Percentiles rank a stretch among this genome's conserved stretches.
phyloP scores from a whole-genome alignment of 495 filamentous ascomycete genomes.

The Aspergillus sclerotiicarbonarius region DNA sequence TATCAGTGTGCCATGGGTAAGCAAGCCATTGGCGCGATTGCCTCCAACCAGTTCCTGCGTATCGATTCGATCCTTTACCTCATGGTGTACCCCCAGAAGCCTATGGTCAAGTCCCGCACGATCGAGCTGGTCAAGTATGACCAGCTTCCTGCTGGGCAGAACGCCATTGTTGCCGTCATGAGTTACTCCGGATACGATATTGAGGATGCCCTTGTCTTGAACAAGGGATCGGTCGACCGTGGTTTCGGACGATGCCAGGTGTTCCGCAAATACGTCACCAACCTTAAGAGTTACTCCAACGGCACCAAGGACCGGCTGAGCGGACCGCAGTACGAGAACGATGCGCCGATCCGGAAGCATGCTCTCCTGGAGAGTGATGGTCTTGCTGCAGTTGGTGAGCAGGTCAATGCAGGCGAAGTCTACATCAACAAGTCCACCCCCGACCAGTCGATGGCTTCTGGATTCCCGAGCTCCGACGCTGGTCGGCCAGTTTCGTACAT shows the following conservation, averaged over 20 bases:
- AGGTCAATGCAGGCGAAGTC: conserved; percentile 69
- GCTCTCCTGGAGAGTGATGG: conserved; percentile 74
- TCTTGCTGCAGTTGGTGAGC: conserved; percentile 75
- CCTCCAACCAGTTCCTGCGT: conserved; percentile 92
- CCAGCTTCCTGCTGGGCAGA: conserved; percentile 94
- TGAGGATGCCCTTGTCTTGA: conserved; percentile 94
- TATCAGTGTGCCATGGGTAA: conserved; percentile 99
- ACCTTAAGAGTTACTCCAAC: conserved; percentile 78
- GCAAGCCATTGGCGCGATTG: conserved; percentile 97
- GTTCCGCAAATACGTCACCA: conserved; percentile 79
- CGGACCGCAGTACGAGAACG: conserved; percentile 56
- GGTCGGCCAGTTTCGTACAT: conserved; percentile 57
- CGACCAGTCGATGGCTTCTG: conserved; percentile 62
- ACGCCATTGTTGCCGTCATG: conserved; percentile 97
- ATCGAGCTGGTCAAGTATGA: conserved; percentile 98
- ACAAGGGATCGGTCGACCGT: conserved; percentile 90
- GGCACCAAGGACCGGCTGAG: conserved; percentile 71
- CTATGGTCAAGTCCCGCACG: conserved; percentile 93
- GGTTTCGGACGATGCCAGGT: conserved; percentile 97
- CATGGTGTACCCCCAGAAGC: conserved; percentile 96
- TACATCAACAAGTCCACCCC: conserved; percentile 87
- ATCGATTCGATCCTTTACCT: conserved; percentile 95
- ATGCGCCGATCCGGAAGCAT: conserved; percentile 68
- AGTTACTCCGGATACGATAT: conserved; percentile 99
- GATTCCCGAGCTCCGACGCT: conserved; percentile 59